phyloP scores from a whole-genome alignment of 2,329 filamentous ascomycete species.

The Diatrype stigma region DNA sequence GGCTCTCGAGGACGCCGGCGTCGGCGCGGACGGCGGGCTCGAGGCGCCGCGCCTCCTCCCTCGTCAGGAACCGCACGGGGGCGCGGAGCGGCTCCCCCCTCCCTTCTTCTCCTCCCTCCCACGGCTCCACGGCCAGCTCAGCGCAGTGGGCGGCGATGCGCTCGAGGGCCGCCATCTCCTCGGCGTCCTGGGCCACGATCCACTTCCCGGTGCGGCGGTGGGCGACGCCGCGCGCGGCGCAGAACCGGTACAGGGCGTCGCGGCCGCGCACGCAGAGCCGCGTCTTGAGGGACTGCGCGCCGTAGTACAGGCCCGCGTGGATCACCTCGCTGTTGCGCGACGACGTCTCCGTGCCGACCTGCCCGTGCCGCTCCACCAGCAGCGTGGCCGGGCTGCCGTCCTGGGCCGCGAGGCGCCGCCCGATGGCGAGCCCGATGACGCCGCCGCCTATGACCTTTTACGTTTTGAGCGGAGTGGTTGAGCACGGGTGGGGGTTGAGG shows the following conservation, averaged over 20 bases:
- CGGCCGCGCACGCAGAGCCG: slow-evolving; percentile 75
- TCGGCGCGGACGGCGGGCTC: slow-evolving; percentile 75
- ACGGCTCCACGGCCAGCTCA: slow-evolving; percentile 23
- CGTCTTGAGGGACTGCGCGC: slow-evolving; percentile 71
- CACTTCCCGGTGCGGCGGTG: slow-evolving; percentile 82
- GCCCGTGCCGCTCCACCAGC: slow-evolving; percentile 73
- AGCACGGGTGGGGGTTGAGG: neutral
- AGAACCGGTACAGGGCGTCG: slow-evolving; percentile 74
- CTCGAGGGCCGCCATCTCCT: slow-evolving; percentile 62
- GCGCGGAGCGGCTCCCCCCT: neutral
- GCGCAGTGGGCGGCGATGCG: slow-evolving; percentile 43
- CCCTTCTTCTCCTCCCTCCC: slow-evolving; percentile 63
- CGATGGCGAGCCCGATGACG: slow-evolving; percentile 76
- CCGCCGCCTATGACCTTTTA: slow-evolving; percentile 56
- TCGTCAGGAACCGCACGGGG: slow-evolving; percentile 54
- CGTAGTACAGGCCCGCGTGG: slow-evolving; percentile 93
- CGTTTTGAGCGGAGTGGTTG: no score
- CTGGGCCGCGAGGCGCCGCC: slow-evolving; percentile 64
- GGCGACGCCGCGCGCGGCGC: slow-evolving; percentile 61
- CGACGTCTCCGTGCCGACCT: slow-evolving; percentile 79
- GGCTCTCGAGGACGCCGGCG: slow-evolving; percentile 74
- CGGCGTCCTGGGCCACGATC: slow-evolving; percentile 81
- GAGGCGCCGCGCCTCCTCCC: slow-evolving; percentile 54
- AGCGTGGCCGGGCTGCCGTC: slow-evolving; percentile 63
- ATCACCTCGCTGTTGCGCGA: slow-evolving; percentile 94